phyloP scores from a whole-genome alignment of 305 asterid species.

The Solanum hybrid region DNA sequence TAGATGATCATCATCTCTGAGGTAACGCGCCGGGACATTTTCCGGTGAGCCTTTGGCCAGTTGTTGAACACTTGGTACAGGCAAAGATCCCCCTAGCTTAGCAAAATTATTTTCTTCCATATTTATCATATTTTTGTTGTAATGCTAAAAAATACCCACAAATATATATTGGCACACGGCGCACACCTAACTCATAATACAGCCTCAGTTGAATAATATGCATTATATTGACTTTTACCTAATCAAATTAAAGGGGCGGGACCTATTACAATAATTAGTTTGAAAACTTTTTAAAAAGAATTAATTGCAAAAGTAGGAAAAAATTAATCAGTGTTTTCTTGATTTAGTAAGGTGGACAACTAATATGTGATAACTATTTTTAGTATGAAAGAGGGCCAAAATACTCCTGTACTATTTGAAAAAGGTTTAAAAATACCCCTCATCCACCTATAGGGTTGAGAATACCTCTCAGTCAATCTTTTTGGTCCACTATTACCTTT shows the following conservation, averaged over 20 bases:
- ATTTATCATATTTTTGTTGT: not conserved
- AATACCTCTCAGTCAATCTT: too few species aligned
- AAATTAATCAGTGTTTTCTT: too few species aligned
- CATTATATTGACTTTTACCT: not conserved
- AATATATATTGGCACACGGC: not conserved
- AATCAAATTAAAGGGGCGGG: not conserved
- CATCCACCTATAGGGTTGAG: too few species aligned
- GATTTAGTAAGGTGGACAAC: too few species aligned
- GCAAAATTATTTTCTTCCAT: not conserved
- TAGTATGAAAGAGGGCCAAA: too few species aligned
- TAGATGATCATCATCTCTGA: not conserved
- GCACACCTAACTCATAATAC: not conserved
- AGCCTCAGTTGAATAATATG: too few species aligned
- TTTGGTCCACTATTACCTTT: too few species aligned
- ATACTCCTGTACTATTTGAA: too few species aligned
- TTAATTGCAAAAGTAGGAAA: too few species aligned
- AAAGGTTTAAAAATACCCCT: too few species aligned
- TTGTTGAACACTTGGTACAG: constrained; percentile 23
- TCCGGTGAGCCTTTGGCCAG: not conserved
- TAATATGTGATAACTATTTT: too few species aligned
- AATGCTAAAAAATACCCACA: not conserved
- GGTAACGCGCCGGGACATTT: not conserved
- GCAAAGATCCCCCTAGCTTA: constrained; percentile 24
- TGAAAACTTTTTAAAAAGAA: not conserved
- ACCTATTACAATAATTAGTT: not conserved